Percentiles rank a stretch among this genome's conserved stretches.
Evolutionary conservation across 768 basidiomycete genomes (phyloP).

Genomic region (Mycena alexandri): DNA sequence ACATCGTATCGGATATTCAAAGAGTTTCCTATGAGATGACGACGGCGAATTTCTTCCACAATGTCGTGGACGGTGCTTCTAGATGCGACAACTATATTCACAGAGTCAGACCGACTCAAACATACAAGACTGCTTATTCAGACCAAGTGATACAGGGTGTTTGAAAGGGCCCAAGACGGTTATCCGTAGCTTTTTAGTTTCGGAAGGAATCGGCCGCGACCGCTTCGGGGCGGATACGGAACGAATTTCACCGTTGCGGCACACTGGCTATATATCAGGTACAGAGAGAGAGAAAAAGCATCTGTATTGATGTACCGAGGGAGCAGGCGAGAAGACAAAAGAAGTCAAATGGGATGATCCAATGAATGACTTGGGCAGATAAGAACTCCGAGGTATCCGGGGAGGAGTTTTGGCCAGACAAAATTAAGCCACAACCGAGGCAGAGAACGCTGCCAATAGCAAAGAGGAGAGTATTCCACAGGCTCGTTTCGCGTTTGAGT

Average conservation of each 20-base stretch:
- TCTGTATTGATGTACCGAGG: no score
- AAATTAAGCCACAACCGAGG: neutral
- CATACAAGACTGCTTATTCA: neutral
- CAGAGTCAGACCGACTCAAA: neutral
- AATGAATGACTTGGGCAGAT: no score
- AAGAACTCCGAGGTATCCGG: neutral
- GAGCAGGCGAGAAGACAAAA: no score
- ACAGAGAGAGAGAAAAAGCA: neutral
- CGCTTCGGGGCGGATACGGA: neutral
- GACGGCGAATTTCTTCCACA: neutral
- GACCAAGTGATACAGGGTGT: neutral
- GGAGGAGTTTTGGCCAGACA: neutral
- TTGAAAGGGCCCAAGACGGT: neutral
- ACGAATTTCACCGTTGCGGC: neutral
- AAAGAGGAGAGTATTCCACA: neutral
- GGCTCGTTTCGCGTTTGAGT: neutral
- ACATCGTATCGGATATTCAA: neutral
- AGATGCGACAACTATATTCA: neutral
- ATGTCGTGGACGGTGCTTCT: neutral
- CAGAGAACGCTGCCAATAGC: neutral
- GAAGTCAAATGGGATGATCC: no score
- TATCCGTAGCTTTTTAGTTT: neutral
- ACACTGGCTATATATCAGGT: neutral
- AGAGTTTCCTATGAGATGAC: neutral
- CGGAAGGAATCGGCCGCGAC: no score